Base-by-base conservation (phyloP, 176 grass and related monocot species). In the Hordeum marinum region DNA sequence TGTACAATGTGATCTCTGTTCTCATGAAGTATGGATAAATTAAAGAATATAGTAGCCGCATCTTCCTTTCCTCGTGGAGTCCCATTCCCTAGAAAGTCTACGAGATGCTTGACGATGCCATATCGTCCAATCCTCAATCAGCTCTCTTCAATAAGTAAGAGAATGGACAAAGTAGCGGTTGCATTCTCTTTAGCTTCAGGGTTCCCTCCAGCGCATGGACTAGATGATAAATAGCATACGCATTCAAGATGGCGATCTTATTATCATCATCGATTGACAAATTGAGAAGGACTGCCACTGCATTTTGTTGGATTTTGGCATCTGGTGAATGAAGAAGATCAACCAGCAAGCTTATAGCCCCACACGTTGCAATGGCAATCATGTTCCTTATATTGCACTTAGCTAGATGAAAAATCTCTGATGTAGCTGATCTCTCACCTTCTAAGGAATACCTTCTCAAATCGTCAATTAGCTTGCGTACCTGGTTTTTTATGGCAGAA, bases 211-310 rank as follows among this genome's bases (percentile, higher is more conserved):
- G 10, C 32, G 90, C 94, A 59, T 86, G 60, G 52, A 97, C 93
- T 42, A 97, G 86, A 83, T 91, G 89, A 37, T 94, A 87, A 8
- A 94, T 88, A 24, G 87, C 87, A 26, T 86, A 79, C 1, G 87
- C 89, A 43, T 36, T 90, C 63, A 80, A 91, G 45, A 97, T 94
- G 45, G 85, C 45, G 11, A 88, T 90, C 77, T 97, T 97, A 75
- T 97, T 97, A 70, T 91, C 91, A 80, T 97, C 91, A 79, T 94
- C 88, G 20, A 97, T 79, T 34, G 2, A 45, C 42, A 45, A 45
- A 45, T 45, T 45, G 11, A 45, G 42, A 11, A 45, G 42, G 42
- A 11, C 0, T 45, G 42, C 12, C 11, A 45, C 42, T 45, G 42
- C 42, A 45, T 45, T 11, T 45, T 45, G 11, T 45, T 45, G 42